These are phyloP conservation scores for Talaromyces thailandensis DNA, from an alignment of 495 filamentous ascomycete species.

Conservation along the genomic window DNA sequence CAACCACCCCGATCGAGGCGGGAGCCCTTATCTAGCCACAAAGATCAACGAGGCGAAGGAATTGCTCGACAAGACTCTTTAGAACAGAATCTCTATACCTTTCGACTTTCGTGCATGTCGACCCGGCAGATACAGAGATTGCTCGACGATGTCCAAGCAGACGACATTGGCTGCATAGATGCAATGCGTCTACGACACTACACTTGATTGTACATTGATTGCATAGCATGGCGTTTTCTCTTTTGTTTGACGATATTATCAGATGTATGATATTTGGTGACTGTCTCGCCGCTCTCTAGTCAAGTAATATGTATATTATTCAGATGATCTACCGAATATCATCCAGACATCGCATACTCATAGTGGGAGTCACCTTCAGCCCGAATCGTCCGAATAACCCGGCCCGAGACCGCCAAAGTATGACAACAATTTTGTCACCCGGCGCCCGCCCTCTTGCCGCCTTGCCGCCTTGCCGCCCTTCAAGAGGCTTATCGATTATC, in stretches of 20 bases:
- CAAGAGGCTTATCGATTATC: background rate
- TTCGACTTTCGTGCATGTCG: background rate
- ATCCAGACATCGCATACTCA: background rate
- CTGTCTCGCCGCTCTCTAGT: conserved; percentile 1
- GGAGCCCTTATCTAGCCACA: conserved; percentile 90
- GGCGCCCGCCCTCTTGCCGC: too few relatives aligned
- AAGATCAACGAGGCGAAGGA: conserved; percentile 99
- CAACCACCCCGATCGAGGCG: conserved; percentile 96
- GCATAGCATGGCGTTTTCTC: conserved; percentile 20
- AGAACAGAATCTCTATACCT: background rate
- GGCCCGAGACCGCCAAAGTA: too few relatives aligned
- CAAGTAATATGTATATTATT: conserved; percentile 1
- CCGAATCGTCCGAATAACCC: background rate
- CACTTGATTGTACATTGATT: conserved; percentile 4
- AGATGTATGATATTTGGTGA: background rate
- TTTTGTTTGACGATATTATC: background rate
- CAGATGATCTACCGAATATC: background rate
- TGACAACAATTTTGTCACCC: too few relatives aligned
- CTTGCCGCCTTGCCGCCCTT: too few relatives aligned
- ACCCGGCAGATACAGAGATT: background rate
- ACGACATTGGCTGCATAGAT: too few relatives aligned
- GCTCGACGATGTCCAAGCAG: background rate
- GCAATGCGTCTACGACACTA: background rate
- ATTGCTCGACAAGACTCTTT: conserved; percentile 66
- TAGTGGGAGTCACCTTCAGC: background rate